Conservation (phyloP, 2,329 filamentous ascomycete species). For the Alternaria panax region DNA sequence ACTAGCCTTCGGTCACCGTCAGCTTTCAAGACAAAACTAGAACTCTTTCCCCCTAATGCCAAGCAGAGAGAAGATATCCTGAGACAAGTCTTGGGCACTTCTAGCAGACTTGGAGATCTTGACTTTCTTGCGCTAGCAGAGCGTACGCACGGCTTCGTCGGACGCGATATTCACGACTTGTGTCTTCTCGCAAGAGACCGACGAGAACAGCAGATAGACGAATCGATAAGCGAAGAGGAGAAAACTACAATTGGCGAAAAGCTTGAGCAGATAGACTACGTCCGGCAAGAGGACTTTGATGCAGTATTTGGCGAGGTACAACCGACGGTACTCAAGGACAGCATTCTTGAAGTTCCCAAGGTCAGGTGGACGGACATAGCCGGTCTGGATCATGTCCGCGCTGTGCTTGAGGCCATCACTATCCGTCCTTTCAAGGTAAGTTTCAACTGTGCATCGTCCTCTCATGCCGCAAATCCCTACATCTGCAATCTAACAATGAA, state of each 20-base stretch:
- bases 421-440: slow-evolving; percentile 65
- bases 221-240: slow-evolving; percentile 28
- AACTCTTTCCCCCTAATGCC: slow-evolving; percentile 79
- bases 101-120: slow-evolving; percentile 61
- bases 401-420: slow-evolving; percentile 63
- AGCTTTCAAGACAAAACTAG: slow-evolving; percentile 72
- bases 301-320: slow-evolving; percentile 72
- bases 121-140: slow-evolving; percentile 66
- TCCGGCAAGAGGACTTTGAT: slow-evolving; percentile 63
- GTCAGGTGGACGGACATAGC: slow-evolving; percentile 89
- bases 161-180: slow-evolving; percentile 75
- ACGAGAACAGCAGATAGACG: slow-evolving; percentile 28
- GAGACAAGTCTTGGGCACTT: slow-evolving; percentile 52
- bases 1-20: slow-evolving; percentile 68
- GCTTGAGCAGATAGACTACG: slow-evolving; percentile 28
- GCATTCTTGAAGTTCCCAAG: slow-evolving; percentile 86
- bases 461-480: not conserved
- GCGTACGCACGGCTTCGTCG: slow-evolving; percentile 86
- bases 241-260: slow-evolving; percentile 31
- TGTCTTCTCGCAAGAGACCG: slow-evolving; percentile 61
- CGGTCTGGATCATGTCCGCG: slow-evolving; percentile 79
- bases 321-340: slow-evolving; percentile 86
- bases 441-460: not conserved
- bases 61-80: slow-evolving; percentile 77
- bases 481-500: not conserved